Conservation (phyloP, 148 eudicot genomes). For the Pharnaceum exiguum region DNA sequence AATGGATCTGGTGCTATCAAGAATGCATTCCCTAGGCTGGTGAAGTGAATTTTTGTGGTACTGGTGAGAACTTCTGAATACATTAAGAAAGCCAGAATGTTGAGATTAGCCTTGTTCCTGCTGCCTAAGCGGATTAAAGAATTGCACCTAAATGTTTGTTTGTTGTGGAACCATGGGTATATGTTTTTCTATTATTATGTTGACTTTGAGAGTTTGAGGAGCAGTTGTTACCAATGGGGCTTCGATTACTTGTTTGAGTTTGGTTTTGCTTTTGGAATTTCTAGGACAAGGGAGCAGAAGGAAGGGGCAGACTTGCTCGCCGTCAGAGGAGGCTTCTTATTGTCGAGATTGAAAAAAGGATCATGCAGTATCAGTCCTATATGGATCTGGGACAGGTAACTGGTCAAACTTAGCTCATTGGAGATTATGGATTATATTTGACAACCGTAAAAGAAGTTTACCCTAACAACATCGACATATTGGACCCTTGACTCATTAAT, state of each 20-base stretch:
- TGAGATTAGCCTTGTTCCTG: no score
- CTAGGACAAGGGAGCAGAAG: slow-evolving; percentile 91
- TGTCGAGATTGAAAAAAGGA: slow-evolving; percentile 85
- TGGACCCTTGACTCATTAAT: no score
- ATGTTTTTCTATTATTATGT: neutral
- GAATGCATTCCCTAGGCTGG: no score
- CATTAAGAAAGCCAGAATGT: no score
- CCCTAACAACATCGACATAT: no score
- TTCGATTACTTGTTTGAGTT: neutral
- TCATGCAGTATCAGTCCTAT: slow-evolving; percentile 70
- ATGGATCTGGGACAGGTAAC: slow-evolving; percentile 73
- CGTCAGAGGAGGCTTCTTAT: slow-evolving; percentile 77
- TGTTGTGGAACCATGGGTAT: no score
- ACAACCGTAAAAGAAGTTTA: no score
- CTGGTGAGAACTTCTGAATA: no score
- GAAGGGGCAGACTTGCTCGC: slow-evolving; percentile 93
- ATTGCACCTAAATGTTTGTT: no score
- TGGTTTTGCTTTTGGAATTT: neutral
- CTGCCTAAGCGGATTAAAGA: no score
- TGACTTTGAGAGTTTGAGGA: neutral
- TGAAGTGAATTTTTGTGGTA: no score
- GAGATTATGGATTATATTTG: neutral
- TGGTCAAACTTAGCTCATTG: neutral
- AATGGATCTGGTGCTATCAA: no score
- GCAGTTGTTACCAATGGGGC: neutral